These are phyloP conservation scores for Thelonectria blattea DNA, from an alignment of 2,329 filamentous ascomycete genomes.

Conservation along the genomic window DNA sequence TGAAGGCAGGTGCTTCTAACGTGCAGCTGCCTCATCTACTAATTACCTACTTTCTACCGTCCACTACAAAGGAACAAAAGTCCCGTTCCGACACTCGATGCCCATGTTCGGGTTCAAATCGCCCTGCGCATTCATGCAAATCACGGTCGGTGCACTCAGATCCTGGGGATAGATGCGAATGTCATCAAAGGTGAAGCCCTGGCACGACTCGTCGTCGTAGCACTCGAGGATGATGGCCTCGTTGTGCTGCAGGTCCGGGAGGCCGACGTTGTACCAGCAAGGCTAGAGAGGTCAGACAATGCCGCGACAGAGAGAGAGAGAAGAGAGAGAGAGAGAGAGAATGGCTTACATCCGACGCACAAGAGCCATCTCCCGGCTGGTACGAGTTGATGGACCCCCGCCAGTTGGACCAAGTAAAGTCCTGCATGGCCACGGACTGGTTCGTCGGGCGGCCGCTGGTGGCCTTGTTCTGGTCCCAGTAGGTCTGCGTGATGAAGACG, in stretches of 20 bases:
- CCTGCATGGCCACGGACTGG: constrained; percentile 13
- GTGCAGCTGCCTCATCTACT: no score
- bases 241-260: constrained; percentile 20
- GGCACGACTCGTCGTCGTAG: constrained; percentile 17
- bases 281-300: constrained; percentile 1
- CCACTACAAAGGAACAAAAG: constrained; percentile 15
- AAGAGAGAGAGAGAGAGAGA: no score
- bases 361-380: constrained; percentile 17
- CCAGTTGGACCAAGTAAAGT: constrained; percentile 20
- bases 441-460: constrained; percentile 14
- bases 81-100: constrained; percentile 16
- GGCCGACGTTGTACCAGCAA: constrained; percentile 17
- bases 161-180: constrained; percentile 14
- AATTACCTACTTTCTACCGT: no score
- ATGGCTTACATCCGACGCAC: constrained; percentile 16
- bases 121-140: constrained; percentile 19
- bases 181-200: constrained; percentile 18
- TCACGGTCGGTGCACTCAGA: constrained; percentile 12
- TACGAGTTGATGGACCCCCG: constrained; percentile 18
- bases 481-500: constrained; percentile 20
- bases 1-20: no score
- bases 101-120: constrained; percentile 13
- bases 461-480: constrained; percentile 21
- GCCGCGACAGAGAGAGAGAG: neutral
- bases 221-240: constrained; percentile 22